A percentile compares a stretch with the other conserved stretches of the same genome.
phyloP scores from a whole-genome alignment of 805 yeast genomes.

The Candida caryicola region DNA sequence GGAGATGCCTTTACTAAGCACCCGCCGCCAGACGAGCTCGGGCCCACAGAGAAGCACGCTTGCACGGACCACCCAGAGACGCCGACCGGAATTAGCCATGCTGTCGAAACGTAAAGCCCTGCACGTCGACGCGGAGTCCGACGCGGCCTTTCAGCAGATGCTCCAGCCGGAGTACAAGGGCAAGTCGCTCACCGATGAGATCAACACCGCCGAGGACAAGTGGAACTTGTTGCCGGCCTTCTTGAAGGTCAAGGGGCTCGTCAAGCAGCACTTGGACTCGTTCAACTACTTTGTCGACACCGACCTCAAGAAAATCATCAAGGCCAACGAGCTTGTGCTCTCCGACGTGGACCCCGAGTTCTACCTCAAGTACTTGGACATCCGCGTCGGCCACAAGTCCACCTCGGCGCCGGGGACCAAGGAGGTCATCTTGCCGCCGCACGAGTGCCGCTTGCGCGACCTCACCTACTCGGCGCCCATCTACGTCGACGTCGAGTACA shows the following conservation, averaged over 20 bases:
- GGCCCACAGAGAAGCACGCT: too few relatives aligned
- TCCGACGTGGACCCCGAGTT: constrained; percentile 98
- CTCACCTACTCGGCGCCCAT: constrained; percentile 94
- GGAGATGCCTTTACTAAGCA: not conserved
- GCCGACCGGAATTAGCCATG: not conserved
- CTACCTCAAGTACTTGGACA: constrained; percentile 87
- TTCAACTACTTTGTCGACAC: constrained; percentile 93
- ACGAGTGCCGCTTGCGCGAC: constrained; percentile 92
- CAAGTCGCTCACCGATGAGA: constrained; percentile 78
- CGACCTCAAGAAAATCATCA: constrained; percentile 87
- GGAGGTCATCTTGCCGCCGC: constrained; percentile 78
- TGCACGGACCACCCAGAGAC: too few relatives aligned
- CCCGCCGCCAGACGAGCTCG: too few relatives aligned
- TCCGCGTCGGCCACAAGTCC: constrained; percentile 83
- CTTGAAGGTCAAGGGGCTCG: constrained; percentile 90
- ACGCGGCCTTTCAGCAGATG: constrained; percentile 71
- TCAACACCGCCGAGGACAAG: constrained; percentile 89
- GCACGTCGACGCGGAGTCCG: constrained; percentile 25
- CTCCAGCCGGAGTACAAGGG: constrained; percentile 83
- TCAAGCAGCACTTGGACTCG: constrained; percentile 97
- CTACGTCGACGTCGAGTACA: constrained; percentile 94
- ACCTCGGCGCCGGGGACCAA: constrained; percentile 46
- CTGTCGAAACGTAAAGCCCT: constrained; percentile 3
- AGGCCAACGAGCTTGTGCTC: constrained; percentile 83
- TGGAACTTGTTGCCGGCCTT: constrained; percentile 97